Base-by-base conservation (phyloP, 371 early-diverging fungal species). In the Rhizopus microsporus region DNA sequence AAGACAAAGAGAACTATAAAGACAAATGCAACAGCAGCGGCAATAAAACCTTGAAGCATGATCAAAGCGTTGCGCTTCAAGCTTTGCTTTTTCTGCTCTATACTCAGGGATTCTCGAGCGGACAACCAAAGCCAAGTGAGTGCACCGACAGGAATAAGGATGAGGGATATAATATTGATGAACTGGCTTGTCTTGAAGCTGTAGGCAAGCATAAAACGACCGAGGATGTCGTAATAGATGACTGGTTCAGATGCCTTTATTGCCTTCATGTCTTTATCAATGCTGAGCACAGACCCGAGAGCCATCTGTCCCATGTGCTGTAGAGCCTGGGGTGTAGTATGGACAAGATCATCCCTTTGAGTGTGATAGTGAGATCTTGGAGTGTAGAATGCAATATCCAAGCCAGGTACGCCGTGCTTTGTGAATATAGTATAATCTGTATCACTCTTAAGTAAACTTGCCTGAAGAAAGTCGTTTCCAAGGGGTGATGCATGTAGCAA, bases 341-440 rank as follows among this genome's bases (percentile, higher is more conserved):
- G 73, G 37, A 72, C 75, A 32, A 76, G 35, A 53, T 71, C 76
- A 60, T 88, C 89, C 15, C 77, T 69, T 31, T 69, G 66, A 1
- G 89, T 84, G 60, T 89, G 90, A 54, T 89, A 89, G 16, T 81
- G 71, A n/a, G 82, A 77, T 54, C 90, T 74, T 51, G 77, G 78
- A 38, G 56, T 56, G 32, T 84, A 85, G 42, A 89, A 86, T 0
- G 88, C 86, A 53, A 88, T 69, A 63, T 90, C 90, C 7, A 90
- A 61, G 3, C 89, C 89, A 3, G 89, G 88, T 8, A 88, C 69
- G 5, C 80, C 72, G 39, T 82, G 65, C 7, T 68, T 62, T 5
- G 77, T 66, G 66, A 85, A 89, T 2, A 84, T 69, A 5, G 82
- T 68, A 59, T 80, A 89, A 64, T 89, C 89, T 15, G 89, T 89